Base-by-base conservation (phyloP, 2,329 filamentous ascomycete genomes). In the Fusarium agapanthi region DNA sequence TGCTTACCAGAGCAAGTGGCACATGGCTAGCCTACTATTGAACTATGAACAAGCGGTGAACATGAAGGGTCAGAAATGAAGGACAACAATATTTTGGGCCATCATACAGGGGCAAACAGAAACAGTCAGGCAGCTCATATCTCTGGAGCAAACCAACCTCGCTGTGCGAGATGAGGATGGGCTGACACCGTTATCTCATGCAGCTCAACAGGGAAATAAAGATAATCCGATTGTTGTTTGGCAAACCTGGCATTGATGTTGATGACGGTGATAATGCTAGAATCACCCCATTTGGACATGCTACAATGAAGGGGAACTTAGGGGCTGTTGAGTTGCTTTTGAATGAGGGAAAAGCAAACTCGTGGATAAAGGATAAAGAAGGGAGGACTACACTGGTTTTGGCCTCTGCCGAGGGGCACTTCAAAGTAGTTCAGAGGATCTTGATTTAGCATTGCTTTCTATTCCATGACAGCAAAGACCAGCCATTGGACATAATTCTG, bases 71-170 rank as follows among this genome's bases (percentile, higher is more conserved):
- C 41, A 5, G 16, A 2, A 44, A 6, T 5, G 41, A 26, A 44
- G 7, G 41, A 13, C 41, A 44, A 11, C 5, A 3, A 11, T 44
- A 2, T 0, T 18, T 16, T 44, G n/a, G 41, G 16, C 41, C 0
- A 44, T 26, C 7, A 24, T 44, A 9, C 16, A 44, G 1, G 3
- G 41, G 5, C n/a, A 26, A 12, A 0, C n/a, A 44, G 41, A 9
- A 2, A 9, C 26, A 26, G 16, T 13, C 11, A 26, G 41, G n/a
- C 16, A 6, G 16, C 3, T 44, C 7, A 18, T 44, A 13, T 26
- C 41, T 3, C 40, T 41, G 1, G n/a, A 41, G 9, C n/a, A 16
- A 11, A 16, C 8, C 15, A 15, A 41, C 6, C n/a, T 41, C 8
- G 16, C 15, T 16, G 40, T 41, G 6, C 7, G n/a, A 4, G 40